These are phyloP conservation scores for Triticum turgidum DNA, from an alignment of 176 grass and related monocot species.

Conservation along the genomic window DNA sequence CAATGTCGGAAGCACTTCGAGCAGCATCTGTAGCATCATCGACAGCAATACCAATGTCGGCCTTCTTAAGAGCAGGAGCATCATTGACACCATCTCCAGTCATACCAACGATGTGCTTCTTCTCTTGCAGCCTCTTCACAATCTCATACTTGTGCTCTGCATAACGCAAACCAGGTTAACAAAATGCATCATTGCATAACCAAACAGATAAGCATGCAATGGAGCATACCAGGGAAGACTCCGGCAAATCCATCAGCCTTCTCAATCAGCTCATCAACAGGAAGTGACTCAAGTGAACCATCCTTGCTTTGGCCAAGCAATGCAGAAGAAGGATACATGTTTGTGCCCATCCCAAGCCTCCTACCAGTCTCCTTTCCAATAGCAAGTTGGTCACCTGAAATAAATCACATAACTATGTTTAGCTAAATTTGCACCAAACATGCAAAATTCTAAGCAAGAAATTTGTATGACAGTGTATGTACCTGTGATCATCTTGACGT, in stretches of 20 bases:
- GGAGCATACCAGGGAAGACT: conserved; percentile 85
- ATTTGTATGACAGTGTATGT: neutral
- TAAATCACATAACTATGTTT: neutral
- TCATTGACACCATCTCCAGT: conserved; percentile 98
- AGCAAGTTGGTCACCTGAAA: conserved; percentile 93
- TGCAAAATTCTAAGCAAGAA: neutral
- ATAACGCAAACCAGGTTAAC: conserved; percentile 7
- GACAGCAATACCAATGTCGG: conserved; percentile 96
- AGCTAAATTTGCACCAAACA: neutral
- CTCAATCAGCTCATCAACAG: conserved; percentile 96
- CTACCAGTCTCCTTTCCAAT: conserved; percentile 97
- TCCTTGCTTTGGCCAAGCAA: conserved; percentile 89
- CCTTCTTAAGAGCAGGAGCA: conserved; percentile 93
- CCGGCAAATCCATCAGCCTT: conserved; percentile 98
- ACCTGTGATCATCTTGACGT: conserved; percentile 99
- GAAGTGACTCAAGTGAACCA: conserved; percentile 60
- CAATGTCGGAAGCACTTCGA: conserved; percentile 90
- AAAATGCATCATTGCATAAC: neutral
- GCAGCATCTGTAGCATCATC: conserved; percentile 95
- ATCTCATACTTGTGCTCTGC: conserved; percentile 99
- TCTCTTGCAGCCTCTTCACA: conserved; percentile 94
- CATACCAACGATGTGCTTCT: conserved; percentile 98
- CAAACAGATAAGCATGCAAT: neutral
- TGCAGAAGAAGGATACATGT: conserved; percentile 99
- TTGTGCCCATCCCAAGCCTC: conserved; percentile 98